Percentiles rank a stretch among this genome's conserved stretches.
These are phyloP conservation scores for Blastobotrys ciferrii DNA, from an alignment of 1,139 yeast species.

Conservation along the genomic window DNA sequence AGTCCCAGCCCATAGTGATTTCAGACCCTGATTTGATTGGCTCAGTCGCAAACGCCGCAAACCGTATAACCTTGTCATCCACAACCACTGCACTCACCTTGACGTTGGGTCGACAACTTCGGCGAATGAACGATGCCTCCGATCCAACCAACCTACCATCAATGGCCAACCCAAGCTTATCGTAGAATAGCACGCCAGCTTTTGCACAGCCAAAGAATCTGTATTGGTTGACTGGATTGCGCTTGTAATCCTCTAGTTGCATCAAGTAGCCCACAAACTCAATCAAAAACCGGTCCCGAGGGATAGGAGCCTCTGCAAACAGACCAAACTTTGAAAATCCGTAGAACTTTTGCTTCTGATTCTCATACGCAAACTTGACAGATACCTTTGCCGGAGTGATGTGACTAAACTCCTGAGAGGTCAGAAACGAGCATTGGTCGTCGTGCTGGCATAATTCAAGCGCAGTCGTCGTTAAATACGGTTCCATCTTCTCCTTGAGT, in stretches of 20 bases:
- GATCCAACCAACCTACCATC: slow-evolving; percentile 84
- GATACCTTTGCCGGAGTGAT: slow-evolving; percentile 30
- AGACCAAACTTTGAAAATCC: slow-evolving; percentile 74
- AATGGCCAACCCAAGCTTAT: slow-evolving; percentile 55
- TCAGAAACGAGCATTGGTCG: slow-evolving; percentile 23
- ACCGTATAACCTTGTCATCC: slow-evolving; percentile 47
- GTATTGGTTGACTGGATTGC: slow-evolving; percentile 73
- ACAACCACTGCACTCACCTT: slow-evolving; percentile 55
- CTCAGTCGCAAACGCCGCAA: slow-evolving; percentile 57
- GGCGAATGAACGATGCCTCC: slow-evolving; percentile 68
- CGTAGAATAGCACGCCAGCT: slow-evolving; percentile 64
- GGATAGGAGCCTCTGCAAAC: slow-evolving; percentile 41
- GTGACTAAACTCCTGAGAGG: slow-evolving; percentile 28
- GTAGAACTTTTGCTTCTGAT: slow-evolving; percentile 60
- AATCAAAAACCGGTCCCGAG: slow-evolving; percentile 53
- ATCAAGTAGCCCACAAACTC: slow-evolving; percentile 77
- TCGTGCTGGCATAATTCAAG: slow-evolving; percentile 17
- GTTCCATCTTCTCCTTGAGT: slow-evolving; percentile 15
- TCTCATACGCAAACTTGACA: slow-evolving; percentile 51
- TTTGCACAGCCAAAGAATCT: slow-evolving; percentile 80
- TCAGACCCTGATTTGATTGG: slow-evolving; percentile 63
- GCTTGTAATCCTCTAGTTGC: slow-evolving; percentile 57
- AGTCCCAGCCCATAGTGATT: slow-evolving; percentile 79
- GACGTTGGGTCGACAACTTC: slow-evolving; percentile 75
- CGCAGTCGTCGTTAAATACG: slow-evolving; percentile 6